A percentile compares a stretch with the other conserved stretches of the same genome.
phyloP scores from a whole-genome alignment of 192 early-diverging fungal species.

The Oehlia diaphana region DNA sequence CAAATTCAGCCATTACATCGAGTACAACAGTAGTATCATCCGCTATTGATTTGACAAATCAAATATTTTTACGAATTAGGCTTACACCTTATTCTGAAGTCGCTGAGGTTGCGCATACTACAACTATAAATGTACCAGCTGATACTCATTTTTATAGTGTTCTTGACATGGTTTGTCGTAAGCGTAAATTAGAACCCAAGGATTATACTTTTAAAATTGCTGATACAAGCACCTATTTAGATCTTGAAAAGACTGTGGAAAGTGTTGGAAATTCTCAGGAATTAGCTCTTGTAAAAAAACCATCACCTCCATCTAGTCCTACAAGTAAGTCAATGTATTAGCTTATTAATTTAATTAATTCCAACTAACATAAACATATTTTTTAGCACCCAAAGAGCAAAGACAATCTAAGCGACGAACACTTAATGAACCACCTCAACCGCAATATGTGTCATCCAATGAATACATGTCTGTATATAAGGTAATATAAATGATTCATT shows the following conservation, averaged over 20 bases:
- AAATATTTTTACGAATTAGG: conserved; percentile 56
- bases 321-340: neutral
- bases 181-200: conserved; percentile 81
- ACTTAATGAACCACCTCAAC: conserved; percentile 18
- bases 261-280: conserved; percentile 60
- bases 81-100: conserved; percentile 41
- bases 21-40: neutral
- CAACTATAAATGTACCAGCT: conserved; percentile 76
- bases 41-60: conserved; percentile 37
- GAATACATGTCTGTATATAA: conserved; percentile 31
- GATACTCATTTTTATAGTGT: conserved; percentile 77
- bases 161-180: conserved; percentile 82
- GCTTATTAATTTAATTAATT: neutral
- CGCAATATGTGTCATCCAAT: conserved; percentile 22
- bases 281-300: conserved; percentile 71
- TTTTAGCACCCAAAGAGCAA: neutral
- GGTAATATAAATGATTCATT: conserved; percentile 20
- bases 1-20: neutral
- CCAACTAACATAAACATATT: neutral
- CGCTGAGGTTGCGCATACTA: conserved; percentile 85
- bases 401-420: neutral
- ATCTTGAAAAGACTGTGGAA: conserved; percentile 79
- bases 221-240: conserved; percentile 69
- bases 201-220: conserved; percentile 88
- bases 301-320: conserved; percentile 33